Conservation (phyloP, 2,329 filamentous ascomycete species). For the Cytospora chrysosperma region DNA sequence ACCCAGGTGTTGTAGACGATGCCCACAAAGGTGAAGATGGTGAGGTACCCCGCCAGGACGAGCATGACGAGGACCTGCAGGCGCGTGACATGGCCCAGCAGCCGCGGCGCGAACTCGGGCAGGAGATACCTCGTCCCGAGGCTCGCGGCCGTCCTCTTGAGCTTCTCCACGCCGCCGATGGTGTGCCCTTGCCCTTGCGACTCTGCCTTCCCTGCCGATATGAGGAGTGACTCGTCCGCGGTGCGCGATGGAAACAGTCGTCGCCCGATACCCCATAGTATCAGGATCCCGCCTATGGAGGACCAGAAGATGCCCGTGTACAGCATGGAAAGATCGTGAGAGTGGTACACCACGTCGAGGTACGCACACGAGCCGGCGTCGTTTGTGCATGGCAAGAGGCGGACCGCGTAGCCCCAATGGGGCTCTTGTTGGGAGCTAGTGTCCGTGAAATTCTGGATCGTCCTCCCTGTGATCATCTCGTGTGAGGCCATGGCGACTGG, state of each 20-base stretch:
- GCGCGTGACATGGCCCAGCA: conserved; percentile 69
- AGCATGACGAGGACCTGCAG: conserved; percentile 64
- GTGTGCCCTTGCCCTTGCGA: not conserved
- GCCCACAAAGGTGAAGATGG: conserved; percentile 68
- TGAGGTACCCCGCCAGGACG: conserved; percentile 59
- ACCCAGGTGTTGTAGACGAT: conserved; percentile 68
- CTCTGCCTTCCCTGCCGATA: not conserved
- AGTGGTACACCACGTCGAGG: conserved; percentile 50
- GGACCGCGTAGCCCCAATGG: conserved; percentile 50
- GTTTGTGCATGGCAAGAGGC: conserved; percentile 45
- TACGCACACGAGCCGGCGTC: conserved; percentile 49
- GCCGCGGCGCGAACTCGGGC: conserved; percentile 52
- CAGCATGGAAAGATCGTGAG: conserved; percentile 50
- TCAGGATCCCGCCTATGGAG: conserved; percentile 43
- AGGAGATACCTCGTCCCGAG: conserved; percentile 53
- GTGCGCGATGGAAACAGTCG: conserved; percentile 12
- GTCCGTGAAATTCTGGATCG: conserved; percentile 44
- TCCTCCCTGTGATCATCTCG: conserved; percentile 27
- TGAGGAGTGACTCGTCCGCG: not conserved
- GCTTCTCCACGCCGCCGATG: conserved; percentile 10
- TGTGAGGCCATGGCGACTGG: conserved; percentile 20
- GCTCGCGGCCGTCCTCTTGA: conserved; percentile 25
- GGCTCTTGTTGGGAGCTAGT: conserved; percentile 34
- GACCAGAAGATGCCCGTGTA: conserved; percentile 52
- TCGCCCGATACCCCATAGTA: conserved; percentile 42